Evolutionary conservation across 2,329 filamentous ascomycete genomes (phyloP), one percentile per base, ranked within the genome.

Genomic region (Aureobasidium sp.): DNA sequence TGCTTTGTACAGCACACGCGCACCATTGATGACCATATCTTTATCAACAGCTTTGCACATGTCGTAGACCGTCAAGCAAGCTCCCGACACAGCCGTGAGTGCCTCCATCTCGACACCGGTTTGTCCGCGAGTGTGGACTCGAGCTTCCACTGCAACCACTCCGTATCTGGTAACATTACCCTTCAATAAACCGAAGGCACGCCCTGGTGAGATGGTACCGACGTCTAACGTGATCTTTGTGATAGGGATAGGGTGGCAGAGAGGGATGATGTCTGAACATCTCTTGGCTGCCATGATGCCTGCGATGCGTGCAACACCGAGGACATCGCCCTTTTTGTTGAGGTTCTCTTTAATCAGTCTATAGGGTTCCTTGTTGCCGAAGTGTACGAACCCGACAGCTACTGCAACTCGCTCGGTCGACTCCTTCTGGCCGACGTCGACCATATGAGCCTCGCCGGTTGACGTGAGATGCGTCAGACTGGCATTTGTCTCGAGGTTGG

Each of bases 71-170:
- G 92, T 96, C 72, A 97, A 75, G 29, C 86, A 89, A 2, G 92
- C 89, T 2, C 85, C 87, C 65, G 85, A 85, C 2, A 90, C 91
- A 3, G 90, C 90, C 11, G 87, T 93, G 71, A 99, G 76, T 1
- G 94, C 94, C 76, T 99, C 94, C 94, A 99, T 99, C 76, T 99
- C 94, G 6, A 99, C 93, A 0, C 94, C 94, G 1, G 94, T 99
- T 67, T 90, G 89, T 27, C 92, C 94, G 42, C 87, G 45, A 27
- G 91, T 96, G 62, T 85, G 82, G 3, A 96, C 92, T 9, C 82
- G 89, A 0, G 90, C 89, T 58, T 80, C 78, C 30, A 97, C 83
- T 30, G 83, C 75, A 39, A 97, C 81, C 13, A 76, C 77, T 1
- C 85, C 84, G 6, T 48, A 4, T 10, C 54, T n/a, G 3, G 5